Base-by-base conservation (phyloP, 345 rosid species). In the Ceriops tagal region DNA sequence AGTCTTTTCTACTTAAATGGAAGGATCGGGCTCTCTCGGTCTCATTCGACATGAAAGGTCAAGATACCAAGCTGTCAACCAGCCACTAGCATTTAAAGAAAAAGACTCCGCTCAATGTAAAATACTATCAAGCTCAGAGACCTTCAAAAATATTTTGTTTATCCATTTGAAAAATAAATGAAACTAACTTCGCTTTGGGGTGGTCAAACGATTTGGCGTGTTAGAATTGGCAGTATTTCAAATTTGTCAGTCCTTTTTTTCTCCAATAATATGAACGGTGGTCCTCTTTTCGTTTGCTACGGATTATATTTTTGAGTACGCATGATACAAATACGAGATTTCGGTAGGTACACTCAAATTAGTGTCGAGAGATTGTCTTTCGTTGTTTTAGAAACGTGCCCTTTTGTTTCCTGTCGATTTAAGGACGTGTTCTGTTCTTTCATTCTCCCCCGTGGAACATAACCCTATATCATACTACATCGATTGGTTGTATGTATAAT, bases 141-240 rank as follows among this genome's bases (percentile, higher is more conserved):
- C 49, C 49, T 3, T 13, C 4, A 43, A 43, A 39, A 43, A 43
- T 43, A 43, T 16, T 43, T 43, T 43, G 47, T 43, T 43, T 13
- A 10, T 43, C 4, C 1, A 43, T 43, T 43, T 0, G 18, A 43
- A 43, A 43, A 0, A 10, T 3, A 13, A 13, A 7, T 31, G 60
- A 76, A 53, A 56, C 63, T 71, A 53, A 32, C 53, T 63, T 71
- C 67, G 47, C 19, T 39, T 24, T 1, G 69, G 77, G 69, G 74
- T 61, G 32, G 79, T 71, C 71, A 53, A 72, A 65, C 52, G 72
- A 61, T 72, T 77, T 77, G 65, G 73, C 67, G 80, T 43, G 77
- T 43, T 3, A 43, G 67, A 70, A 61, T n/a, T 21, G 76, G 64
- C 34, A 32, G 27, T 30, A 69, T 59, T 70, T 73, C 69, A 74